phyloP scores from a whole-genome alignment of 176 grass and related monocot genomes.

The Urochloa ruziziensis region DNA sequence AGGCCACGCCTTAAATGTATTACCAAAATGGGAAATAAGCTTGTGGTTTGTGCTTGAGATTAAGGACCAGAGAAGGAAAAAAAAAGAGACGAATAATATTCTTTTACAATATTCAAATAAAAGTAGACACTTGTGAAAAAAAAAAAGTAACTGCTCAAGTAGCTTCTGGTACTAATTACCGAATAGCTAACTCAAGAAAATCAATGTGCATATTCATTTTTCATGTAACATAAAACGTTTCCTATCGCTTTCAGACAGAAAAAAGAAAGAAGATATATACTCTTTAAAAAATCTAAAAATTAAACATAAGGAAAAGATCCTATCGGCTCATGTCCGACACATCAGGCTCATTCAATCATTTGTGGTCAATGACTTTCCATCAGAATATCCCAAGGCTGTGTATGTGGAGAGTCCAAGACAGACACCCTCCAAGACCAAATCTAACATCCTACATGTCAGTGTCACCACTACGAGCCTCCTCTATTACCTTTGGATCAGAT shows the following conservation, averaged over 20 bases:
- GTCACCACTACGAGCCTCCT: background rate
- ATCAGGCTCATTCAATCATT: background rate
- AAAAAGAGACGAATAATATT: background rate
- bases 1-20: background rate
- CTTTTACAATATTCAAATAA: background rate
- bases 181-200: background rate
- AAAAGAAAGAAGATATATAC: background rate
- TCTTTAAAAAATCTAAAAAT: background rate
- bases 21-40: background rate
- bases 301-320: background rate
- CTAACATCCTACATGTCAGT: background rate
- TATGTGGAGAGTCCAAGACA: background rate
- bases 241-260: background rate
- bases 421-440: slow-evolving; percentile 1
- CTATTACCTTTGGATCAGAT: background rate
- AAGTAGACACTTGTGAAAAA: background rate
- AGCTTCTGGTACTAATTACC: background rate
- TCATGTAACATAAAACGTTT: background rate
- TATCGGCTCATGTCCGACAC: background rate
- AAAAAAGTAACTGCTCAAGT: background rate
- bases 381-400: slow-evolving; percentile 21
- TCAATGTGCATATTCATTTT: background rate
- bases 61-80: background rate
- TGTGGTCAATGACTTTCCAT: background rate
- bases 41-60: background rate